These are phyloP conservation scores for Alternaria sp. DNA, from an alignment of 2,329 filamentous ascomycete species.

Conservation along the genomic window DNA sequence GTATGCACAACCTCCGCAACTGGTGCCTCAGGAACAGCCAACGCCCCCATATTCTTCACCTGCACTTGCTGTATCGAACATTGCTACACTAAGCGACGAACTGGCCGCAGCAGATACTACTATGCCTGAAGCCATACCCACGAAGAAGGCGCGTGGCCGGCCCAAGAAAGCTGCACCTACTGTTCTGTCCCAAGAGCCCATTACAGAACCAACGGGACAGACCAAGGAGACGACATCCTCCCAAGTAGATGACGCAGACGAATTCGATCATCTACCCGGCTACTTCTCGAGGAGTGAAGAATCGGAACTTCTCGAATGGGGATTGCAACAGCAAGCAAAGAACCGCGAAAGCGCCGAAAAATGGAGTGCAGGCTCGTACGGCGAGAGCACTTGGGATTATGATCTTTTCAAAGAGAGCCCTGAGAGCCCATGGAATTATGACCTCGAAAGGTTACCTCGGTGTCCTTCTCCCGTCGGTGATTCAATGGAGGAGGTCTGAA, in stretches of 20 bases:
- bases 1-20: neutral
- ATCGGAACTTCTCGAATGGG: neutral
- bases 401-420: neutral
- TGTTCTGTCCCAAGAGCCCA: slow-evolving; percentile 3
- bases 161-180: slow-evolving; percentile 37
- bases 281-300: neutral
- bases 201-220: slow-evolving; percentile 14
- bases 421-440: neutral
- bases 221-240: neutral
- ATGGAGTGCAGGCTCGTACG: neutral
- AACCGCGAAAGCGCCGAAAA: neutral
- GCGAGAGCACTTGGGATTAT: neutral
- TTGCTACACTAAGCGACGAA: neutral
- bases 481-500: neutral
- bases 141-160: slow-evolving; percentile 41
- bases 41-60: neutral
- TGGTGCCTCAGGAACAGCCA: neutral
- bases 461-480: neutral
- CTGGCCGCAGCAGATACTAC: neutral
- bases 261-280: neutral
- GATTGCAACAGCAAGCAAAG: neutral
- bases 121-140: slow-evolving; percentile 7
- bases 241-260: too few relatives aligned
- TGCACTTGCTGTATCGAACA: neutral
- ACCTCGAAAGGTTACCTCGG: neutral